phyloP scores from a whole-genome alignment of 441 rosid species.

The Arabidopsis lyrata region DNA sequence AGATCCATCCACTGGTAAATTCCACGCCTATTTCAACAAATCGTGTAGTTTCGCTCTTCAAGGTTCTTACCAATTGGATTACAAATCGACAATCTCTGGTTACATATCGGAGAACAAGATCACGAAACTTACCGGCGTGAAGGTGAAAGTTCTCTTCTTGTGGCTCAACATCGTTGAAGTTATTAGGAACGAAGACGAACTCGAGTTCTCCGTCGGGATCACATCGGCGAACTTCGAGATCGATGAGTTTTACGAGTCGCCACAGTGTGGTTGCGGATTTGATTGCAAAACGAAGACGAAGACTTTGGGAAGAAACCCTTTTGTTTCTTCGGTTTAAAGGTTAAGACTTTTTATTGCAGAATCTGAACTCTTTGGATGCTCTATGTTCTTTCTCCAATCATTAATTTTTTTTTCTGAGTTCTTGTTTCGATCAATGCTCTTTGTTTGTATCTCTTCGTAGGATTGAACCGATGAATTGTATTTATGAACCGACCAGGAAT shows the following conservation, averaged over 20 bases:
- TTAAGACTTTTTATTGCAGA: constrained; percentile 7
- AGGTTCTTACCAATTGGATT: constrained; percentile 80
- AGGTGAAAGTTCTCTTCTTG: constrained; percentile 75
- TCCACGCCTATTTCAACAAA: constrained; percentile 61
- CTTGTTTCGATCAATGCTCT: constrained; percentile 9
- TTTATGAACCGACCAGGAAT: neutral
- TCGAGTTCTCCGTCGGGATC: constrained; percentile 86
- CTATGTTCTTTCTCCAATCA: constrained; percentile 7
- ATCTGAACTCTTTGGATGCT: neutral
- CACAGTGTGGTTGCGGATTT: constrained; percentile 92
- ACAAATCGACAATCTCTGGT: constrained; percentile 75
- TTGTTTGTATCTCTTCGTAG: constrained; percentile 1
- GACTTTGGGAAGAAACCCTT: constrained; percentile 51
- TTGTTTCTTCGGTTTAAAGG: constrained; percentile 61
- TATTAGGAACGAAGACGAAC: constrained; percentile 59
- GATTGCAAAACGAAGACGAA: constrained; percentile 52
- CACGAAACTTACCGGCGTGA: constrained; percentile 66
- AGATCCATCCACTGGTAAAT: constrained; percentile 62
- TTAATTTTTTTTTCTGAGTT: too few species aligned
- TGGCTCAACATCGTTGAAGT: constrained; percentile 93
- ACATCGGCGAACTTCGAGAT: constrained; percentile 77
- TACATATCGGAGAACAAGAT: constrained; percentile 60
- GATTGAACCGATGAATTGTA: constrained; percentile 20
- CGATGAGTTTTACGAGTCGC: constrained; percentile 76
- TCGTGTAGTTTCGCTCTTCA: constrained; percentile 80